These are phyloP conservation scores for Cornus controversa DNA, from an alignment of 148 eudicot genomes.

Conservation along the genomic window DNA sequence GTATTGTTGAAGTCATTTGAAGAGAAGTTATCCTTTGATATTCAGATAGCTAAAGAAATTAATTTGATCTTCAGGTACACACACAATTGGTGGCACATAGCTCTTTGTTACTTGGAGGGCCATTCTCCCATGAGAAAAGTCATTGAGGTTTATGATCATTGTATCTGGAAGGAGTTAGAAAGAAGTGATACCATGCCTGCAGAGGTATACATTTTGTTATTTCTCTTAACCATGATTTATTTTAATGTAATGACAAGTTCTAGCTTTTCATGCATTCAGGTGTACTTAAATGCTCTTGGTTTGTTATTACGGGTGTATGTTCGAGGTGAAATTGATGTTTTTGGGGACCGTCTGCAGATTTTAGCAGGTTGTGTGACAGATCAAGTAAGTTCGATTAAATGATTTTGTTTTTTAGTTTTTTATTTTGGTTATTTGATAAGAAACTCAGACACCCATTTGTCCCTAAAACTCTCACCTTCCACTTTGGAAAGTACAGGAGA, in stretches of 20 bases:
- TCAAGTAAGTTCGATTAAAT: slow-evolving; percentile 49
- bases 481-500: too few species aligned
- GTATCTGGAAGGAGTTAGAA: slow-evolving; percentile 68
- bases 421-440: not conserved
- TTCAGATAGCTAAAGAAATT: slow-evolving; percentile 7
- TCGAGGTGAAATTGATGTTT: slow-evolving; percentile 51
- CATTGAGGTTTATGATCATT: slow-evolving; percentile 65
- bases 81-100: slow-evolving; percentile 99
- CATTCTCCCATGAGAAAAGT: slow-evolving; percentile 55
- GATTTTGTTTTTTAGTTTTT: not conserved
- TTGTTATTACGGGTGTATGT: slow-evolving; percentile 65
- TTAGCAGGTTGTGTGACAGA: slow-evolving; percentile 52
- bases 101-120: slow-evolving; percentile 91
- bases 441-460: too few species aligned
- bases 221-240: not conserved
- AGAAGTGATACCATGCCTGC: slow-evolving; percentile 56
- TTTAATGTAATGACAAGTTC: not conserved
- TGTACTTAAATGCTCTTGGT: slow-evolving; percentile 74
- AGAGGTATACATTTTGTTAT: slow-evolving; percentile 49
- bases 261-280: slow-evolving; percentile 35
- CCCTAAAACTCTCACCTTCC: too few species aligned
- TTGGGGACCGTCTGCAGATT: slow-evolving; percentile 54
- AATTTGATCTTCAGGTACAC: slow-evolving; percentile 53
- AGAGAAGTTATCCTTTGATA: not conserved
- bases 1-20: slow-evolving; percentile 27